Evolutionary conservation across 345 rosid species (phyloP), one percentile per base, ranked within the genome.

Genomic region (Stellera chamaejasme): DNA sequence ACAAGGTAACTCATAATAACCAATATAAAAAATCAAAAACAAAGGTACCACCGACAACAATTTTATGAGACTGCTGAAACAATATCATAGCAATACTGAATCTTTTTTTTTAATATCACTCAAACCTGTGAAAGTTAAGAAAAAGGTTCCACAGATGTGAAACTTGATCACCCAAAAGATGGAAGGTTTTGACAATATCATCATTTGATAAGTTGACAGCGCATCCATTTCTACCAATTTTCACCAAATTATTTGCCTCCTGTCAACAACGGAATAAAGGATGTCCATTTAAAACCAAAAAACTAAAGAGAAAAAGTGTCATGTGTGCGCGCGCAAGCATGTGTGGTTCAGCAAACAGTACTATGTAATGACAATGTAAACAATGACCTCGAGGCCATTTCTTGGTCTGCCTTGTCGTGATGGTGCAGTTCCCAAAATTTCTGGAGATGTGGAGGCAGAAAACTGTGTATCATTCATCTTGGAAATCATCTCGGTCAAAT

Each of bases 71-170:
- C 39, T 5, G 39, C 39, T 8, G 39, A 32, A 32, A 32, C 3
- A 32, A 8, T 32, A 32, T 8, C 39, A 5, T 8, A 5, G 9
- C 39, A 32, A 32, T 32, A 8, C 39, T 32, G 39, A 32, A 32
- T 32, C 9, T 19, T 19, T 19, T 19, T 19, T 19, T 19, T 19
- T 19, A 32, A 32, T 32, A 32, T 32, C 9, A 32, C 9, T 32
- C 39, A 32, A 54, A 93, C 99, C 99, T 77, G 87, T 93, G 99
- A 69, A 89, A 84, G 71, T 66, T 79, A 43, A 93, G 79, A 75
- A 93, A 87, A 46, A 65, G 67, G 71, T 64, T 81, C 97, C 97
- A 93, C 52, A 93, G 77, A 73, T 71, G 75, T 48, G 74, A 78
- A 13, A 80, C 58, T 63, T 93, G 99, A 59, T 72, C 66, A 23